Conservation (phyloP, 2,329 filamentous ascomycete genomes). For the Colletotrichum cuscutae region DNA sequence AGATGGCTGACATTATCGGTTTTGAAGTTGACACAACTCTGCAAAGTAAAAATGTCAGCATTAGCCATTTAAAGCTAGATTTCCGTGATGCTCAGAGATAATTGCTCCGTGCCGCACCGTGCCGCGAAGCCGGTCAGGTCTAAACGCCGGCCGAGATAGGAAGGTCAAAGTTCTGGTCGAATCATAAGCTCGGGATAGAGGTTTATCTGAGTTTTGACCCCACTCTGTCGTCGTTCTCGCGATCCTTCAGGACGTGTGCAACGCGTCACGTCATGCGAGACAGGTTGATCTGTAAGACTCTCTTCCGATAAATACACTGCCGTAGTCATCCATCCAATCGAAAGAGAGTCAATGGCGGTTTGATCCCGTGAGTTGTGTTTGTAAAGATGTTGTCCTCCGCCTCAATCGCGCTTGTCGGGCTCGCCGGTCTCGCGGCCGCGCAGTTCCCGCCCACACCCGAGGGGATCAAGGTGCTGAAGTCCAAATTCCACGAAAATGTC, state of each 20-base stretch:
- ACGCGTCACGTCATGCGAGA: constrained; percentile 13
- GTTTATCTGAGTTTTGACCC: background rate
- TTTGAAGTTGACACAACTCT: background rate
- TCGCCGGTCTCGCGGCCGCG: constrained; percentile 39
- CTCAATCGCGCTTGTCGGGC: constrained; percentile 34
- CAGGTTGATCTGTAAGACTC: background rate
- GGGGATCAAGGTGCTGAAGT: constrained; percentile 60
- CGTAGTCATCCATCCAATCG: no score
- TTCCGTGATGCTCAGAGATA: background rate
- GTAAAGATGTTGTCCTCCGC: background rate
- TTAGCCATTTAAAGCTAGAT: background rate
- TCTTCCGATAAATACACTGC: background rate
- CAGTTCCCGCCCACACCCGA: constrained; percentile 45
- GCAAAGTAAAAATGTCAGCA: background rate
- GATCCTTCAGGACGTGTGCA: constrained; percentile 14
- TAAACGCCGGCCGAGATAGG: constrained; percentile 8
- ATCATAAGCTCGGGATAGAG: background rate
- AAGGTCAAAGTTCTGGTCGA: constrained; percentile 15
- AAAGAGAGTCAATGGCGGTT: no score
- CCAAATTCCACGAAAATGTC: constrained; percentile 68
- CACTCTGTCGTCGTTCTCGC: background rate
- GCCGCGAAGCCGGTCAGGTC: background rate
- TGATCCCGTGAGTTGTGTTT: no score
- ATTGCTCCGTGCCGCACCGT: background rate
- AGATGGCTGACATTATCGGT: background rate